phyloP scores from a whole-genome alignment of 306 rosid species.

The Prinsepia uniflora region DNA sequence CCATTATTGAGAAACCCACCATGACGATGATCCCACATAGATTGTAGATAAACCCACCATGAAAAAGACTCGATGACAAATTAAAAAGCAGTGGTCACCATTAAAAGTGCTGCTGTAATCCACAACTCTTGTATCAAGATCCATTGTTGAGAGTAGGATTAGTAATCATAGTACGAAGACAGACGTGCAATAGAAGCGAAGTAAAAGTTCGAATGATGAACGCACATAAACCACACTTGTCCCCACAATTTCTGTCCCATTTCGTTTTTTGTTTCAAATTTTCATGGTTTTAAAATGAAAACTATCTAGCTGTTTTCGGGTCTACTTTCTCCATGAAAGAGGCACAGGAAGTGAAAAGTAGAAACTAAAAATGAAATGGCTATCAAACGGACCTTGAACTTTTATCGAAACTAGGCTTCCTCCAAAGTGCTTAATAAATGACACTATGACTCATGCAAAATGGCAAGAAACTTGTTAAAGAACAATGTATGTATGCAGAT shows the following conservation, averaged over 20 bases:
- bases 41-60: conserved; percentile 26
- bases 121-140: conserved; percentile 3
- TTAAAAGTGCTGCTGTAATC: conserved; percentile 5
- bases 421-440: too few relatives aligned
- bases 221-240: conserved; percentile 2
- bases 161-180: conserved; percentile 5
- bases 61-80: conserved; percentile 21
- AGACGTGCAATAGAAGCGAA: conserved; percentile 3
- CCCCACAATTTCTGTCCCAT: background rate
- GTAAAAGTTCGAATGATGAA: background rate
- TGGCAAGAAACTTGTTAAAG: too few relatives aligned
- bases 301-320: too few relatives aligned
- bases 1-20: too few relatives aligned
- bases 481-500: background rate
- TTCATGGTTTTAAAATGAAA: too few relatives aligned
- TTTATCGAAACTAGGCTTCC: too few relatives aligned
- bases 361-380: too few relatives aligned
- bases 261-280: too few relatives aligned
- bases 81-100: conserved; percentile 11
- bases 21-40: background rate
- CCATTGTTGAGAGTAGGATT: background rate
- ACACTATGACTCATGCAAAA: too few relatives aligned
- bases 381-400: too few relatives aligned
- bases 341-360: too few relatives aligned
- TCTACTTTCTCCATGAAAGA: too few relatives aligned